Base-by-base conservation (phyloP, 192 early-diverging fungal genomes). In the Rhizophlyctis rosea region DNA sequence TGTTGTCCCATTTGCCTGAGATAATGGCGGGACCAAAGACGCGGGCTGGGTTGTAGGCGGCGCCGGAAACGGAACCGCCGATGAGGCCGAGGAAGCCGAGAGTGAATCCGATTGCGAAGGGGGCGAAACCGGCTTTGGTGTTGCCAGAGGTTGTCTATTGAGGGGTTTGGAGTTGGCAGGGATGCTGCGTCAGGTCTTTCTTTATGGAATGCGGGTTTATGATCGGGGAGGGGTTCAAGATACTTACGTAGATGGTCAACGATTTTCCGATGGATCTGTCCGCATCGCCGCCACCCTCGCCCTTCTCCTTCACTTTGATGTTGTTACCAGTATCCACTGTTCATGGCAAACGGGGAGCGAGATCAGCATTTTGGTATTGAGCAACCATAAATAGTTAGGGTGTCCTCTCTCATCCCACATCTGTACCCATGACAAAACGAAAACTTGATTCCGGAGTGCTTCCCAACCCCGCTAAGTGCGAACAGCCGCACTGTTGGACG, bases 111-210 rank as follows among this genome's bases (percentile, higher is more conserved):
- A 85, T 85, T 2, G 83, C 76, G 27, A 85, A 34, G 3, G 83
- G 83, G 3, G 83, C 83, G 54, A 85, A 85, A 34, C 83, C 83
- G 54, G 83, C 80, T 69, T 85, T 85, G 36, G 79, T 83, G 76
- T 79, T 85, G 27, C 81, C 83, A 47, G 77, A 80, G 4, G 83
- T 83, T 5, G 83, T 83, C 72, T 79, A 48, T 24, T n/a, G 31
- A 13, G 53, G 21, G 28, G 34, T 50, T 44, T 36, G 27, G 9
- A n/a, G 39, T 16, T 54, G 53, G 13, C 24, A 33, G 60, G 30
- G 13, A 31, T 83, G 76, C 77, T 85, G 27, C 81, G 81, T 36
- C 75, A 80, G 4, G 83, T 83, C 13, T 81, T 83, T 68, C 76
- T 35, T 24, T n/a, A 24, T 11, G 53, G 21, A 28, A 33, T 50